These are phyloP conservation scores for Phytopythium oedochilum DNA, from an alignment of 352 stramenopile species.

Conservation along the genomic window DNA sequence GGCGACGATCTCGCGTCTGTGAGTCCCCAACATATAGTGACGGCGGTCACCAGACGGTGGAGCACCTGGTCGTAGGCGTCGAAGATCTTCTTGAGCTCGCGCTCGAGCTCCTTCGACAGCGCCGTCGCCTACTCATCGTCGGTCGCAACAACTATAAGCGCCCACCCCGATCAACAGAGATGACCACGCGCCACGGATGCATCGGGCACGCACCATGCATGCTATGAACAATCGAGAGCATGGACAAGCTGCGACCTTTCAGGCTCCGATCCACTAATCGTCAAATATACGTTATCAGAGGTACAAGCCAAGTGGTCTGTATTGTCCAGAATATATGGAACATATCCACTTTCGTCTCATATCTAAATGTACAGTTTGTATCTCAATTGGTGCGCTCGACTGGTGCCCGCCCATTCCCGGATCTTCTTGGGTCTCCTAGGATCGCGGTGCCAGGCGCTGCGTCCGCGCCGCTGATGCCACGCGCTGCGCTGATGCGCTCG, in stretches of 20 bases:
- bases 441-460: background rate
- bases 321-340: background rate
- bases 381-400: too few relatives aligned
- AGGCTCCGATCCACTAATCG: background rate
- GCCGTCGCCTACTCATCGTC: constrained; percentile 23
- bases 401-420: background rate
- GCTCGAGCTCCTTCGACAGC: constrained; percentile 64
- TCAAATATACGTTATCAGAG: too few relatives aligned
- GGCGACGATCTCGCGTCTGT: too few relatives aligned
- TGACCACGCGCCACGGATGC: too few relatives aligned
- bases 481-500: background rate
- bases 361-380: background rate
- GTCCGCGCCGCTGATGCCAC: background rate
- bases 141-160: too few relatives aligned
- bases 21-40: too few relatives aligned
- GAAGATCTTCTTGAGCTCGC: constrained; percentile 70
- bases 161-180: too few relatives aligned
- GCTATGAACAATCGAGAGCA: too few relatives aligned
- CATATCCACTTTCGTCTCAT: too few relatives aligned
- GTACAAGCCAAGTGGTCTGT: too few relatives aligned
- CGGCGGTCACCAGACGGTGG: background rate
- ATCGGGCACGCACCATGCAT: too few relatives aligned
- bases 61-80: constrained; percentile 68
- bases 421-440: background rate
- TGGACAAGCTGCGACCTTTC: too few relatives aligned